Conservation (phyloP, 2,329 filamentous ascomycete genomes). For the Aspergillus clavatus region DNA sequence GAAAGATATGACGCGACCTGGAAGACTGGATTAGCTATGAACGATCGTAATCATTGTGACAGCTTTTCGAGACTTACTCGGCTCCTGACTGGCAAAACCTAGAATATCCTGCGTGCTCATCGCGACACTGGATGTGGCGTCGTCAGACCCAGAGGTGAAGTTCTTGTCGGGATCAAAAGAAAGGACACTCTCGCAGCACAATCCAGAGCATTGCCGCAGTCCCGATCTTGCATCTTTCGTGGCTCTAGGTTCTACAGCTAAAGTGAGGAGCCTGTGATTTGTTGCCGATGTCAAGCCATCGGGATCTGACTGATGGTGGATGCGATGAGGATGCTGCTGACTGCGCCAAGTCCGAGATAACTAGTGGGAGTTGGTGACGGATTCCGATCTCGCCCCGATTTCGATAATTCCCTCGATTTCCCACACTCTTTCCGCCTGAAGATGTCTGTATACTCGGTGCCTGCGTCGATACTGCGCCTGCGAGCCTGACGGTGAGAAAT, state of each 20-base stretch:
- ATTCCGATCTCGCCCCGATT: slow-evolving; percentile 1
- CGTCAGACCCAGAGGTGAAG: not conserved
- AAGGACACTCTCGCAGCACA: not conserved
- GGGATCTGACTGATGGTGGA: no score
- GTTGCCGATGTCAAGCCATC: not conserved
- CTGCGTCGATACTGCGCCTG: no score
- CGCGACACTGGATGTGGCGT: slow-evolving; percentile 5
- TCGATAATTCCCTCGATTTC: not conserved
- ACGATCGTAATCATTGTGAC: no score
- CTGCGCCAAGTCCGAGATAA: not conserved
- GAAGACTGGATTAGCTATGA: slow-evolving; percentile 4
- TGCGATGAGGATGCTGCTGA: no score
- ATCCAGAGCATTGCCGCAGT: not conserved
- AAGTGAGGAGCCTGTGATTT: no score
- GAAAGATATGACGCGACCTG: slow-evolving; percentile 31
- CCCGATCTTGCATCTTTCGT: not conserved
- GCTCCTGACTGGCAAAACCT: slow-evolving; percentile 27
- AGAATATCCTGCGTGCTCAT: slow-evolving; percentile 28
- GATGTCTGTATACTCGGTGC: no score
- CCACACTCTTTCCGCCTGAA: not conserved
- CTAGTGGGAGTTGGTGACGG: no score
- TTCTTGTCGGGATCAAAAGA: not conserved
- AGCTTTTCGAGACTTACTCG: slow-evolving; percentile 20
- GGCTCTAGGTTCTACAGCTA: no score
- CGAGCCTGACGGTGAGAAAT: no score